These are phyloP conservation scores for Gloeostereum incarnatum DNA, from an alignment of 768 basidiomycete genomes.

Conservation along the genomic window DNA sequence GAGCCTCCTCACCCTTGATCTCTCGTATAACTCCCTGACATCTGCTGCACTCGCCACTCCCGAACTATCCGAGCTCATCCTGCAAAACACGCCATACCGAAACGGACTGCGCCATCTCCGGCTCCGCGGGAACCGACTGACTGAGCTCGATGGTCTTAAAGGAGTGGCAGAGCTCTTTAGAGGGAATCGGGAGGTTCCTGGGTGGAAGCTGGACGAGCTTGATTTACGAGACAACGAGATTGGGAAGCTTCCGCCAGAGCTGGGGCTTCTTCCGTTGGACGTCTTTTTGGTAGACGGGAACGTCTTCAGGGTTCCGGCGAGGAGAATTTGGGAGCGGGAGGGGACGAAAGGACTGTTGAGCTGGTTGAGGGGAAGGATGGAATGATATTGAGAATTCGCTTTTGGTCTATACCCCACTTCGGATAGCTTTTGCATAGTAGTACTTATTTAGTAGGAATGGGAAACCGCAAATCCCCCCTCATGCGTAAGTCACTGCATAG, in stretches of 20 bases:
- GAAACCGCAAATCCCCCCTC: too few species aligned
- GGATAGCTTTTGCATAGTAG: too few species aligned
- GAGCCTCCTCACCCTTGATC: slow-evolving; percentile 53
- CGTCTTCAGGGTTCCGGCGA: slow-evolving; percentile 69
- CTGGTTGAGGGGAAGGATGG: slow-evolving; percentile 71
- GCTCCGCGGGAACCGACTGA: slow-evolving; percentile 60
- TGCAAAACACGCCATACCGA: slow-evolving; percentile 33
- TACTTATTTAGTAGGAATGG: too few species aligned
- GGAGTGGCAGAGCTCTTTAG: slow-evolving; percentile 56
- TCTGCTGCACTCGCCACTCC: slow-evolving; percentile 39
- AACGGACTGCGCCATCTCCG: slow-evolving; percentile 57
- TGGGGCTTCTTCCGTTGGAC: slow-evolving; percentile 71
- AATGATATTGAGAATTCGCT: slow-evolving; percentile 23
- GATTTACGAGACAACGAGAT: slow-evolving; percentile 81
- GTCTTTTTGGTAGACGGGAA: slow-evolving; percentile 83
- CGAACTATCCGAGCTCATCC: slow-evolving; percentile 38
- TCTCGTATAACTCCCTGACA: slow-evolving; percentile 69
- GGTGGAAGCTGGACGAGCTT: slow-evolving; percentile 75
- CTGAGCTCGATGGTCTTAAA: slow-evolving; percentile 52
- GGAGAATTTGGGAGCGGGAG: slow-evolving; percentile 81
- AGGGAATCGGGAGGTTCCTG: slow-evolving; percentile 48
- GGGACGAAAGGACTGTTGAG: slow-evolving; percentile 74
- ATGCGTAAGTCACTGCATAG: too few species aligned
- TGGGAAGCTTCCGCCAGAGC: slow-evolving; percentile 52
- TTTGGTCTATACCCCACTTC: too few species aligned